Evolutionary conservation across 257 asterid genomes (phyloP).

Genomic region (Solanum ahanhuiri): DNA sequence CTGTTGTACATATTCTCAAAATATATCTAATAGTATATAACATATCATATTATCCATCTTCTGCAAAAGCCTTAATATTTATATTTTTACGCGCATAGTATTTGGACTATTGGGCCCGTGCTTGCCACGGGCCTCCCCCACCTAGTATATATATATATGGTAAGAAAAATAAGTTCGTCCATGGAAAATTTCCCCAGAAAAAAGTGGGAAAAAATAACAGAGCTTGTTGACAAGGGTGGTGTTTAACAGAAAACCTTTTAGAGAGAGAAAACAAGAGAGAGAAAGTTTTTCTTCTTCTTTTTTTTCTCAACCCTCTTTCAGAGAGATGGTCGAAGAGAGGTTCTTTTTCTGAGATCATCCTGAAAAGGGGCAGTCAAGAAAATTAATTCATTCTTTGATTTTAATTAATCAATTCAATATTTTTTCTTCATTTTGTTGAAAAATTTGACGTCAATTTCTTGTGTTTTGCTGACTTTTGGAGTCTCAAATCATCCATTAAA

Average conservation of each 20-base stretch:
- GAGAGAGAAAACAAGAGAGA: conserved; percentile 29
- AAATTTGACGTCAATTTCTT: neutral
- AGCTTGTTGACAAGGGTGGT: neutral
- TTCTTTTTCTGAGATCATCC: conserved; percentile 84
- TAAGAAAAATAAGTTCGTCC: neutral
- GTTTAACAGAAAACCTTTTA: conserved; percentile 26
- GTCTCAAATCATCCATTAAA: neutral
- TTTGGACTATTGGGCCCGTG: too few relatives aligned
- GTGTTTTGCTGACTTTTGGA: neutral
- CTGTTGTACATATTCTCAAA: too few relatives aligned
- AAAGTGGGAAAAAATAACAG: conserved; percentile 3
- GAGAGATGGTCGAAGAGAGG: conserved; percentile 79
- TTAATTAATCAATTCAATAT: neutral
- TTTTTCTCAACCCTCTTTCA: conserved; percentile 39
- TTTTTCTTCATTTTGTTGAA: neutral
- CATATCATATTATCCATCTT: too few relatives aligned
- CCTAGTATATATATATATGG: neutral
- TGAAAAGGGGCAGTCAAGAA: conserved; percentile 59
- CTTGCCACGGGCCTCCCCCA: too few relatives aligned
- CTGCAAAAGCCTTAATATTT: too few relatives aligned
- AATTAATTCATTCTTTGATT: neutral
- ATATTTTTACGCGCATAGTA: too few relatives aligned
- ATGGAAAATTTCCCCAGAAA: neutral
- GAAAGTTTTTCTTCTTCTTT: neutral
- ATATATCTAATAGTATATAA: too few relatives aligned